Evolutionary conservation across 148 eudicot genomes (phyloP).

Genomic region (Polygonum maritimum): DNA sequence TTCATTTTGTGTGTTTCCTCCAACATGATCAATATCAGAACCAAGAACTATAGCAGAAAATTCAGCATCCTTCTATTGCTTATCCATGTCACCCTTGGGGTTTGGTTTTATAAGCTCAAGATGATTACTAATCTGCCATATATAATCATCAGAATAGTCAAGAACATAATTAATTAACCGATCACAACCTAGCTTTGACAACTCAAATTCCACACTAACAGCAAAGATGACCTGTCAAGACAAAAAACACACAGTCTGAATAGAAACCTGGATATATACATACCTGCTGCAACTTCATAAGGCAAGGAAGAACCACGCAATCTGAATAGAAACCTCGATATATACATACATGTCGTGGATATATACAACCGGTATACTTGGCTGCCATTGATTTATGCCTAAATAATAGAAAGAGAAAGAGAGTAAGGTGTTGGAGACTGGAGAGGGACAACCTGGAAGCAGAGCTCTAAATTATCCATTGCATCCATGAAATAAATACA

Average conservation of each 20-base stretch:
- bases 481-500: too few species aligned
- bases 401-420: too few species aligned
- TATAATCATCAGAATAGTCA: conserved; percentile 10
- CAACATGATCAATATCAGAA: conserved; percentile 56
- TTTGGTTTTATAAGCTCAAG: conserved; percentile 88
- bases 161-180: not conserved
- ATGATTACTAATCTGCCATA: too few species aligned
- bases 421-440: too few species aligned
- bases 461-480: too few species aligned
- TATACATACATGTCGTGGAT: not conserved
- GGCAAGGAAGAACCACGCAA: too few species aligned
- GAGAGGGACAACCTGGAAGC: too few species aligned
- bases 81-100: conserved; percentile 73
- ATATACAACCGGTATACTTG: not conserved
- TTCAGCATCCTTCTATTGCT: conserved; percentile 78
- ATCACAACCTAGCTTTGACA: not conserved
- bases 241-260: not conserved
- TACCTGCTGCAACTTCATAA: too few species aligned
- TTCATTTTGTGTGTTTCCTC: conserved; percentile 21
- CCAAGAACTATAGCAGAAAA: conserved; percentile 81
- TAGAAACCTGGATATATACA: too few species aligned
- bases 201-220: not conserved
- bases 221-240: not conserved
- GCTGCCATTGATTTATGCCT: too few species aligned
- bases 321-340: too few species aligned